Percentiles rank a stretch among this genome's conserved stretches.
These are phyloP conservation scores for Cladosporium halotolerans DNA, from an alignment of 2,329 filamentous ascomycete species.

Conservation along the genomic window DNA sequence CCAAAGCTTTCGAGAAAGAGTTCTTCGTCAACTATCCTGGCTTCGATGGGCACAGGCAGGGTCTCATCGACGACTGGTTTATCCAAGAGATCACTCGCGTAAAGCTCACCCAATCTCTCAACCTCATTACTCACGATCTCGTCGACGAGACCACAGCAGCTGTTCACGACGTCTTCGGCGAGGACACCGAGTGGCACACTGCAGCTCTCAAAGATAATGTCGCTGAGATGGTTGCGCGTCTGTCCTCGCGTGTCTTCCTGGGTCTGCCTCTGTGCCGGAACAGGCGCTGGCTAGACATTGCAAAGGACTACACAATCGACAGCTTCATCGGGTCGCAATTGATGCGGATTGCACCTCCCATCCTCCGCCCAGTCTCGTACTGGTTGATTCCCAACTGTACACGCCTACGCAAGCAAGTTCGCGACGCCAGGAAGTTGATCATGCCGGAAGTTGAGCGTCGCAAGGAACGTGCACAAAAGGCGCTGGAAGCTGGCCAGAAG, in stretches of 20 bases:
- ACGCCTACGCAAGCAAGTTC: conserved; percentile 27
- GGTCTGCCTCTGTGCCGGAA: conserved; percentile 34
- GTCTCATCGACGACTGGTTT: conserved; percentile 14
- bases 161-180: conserved; percentile 18
- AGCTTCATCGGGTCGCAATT: conserved; percentile 28
- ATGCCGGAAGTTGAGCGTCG: conserved; percentile 30
- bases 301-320: conserved; percentile 32
- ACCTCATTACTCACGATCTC: conserved; percentile 20
- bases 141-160: conserved; percentile 20
- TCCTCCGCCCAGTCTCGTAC: conserved; percentile 31
- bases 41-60: conserved; percentile 13
- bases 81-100: conserved; percentile 17
- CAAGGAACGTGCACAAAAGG: conserved; percentile 18
- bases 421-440: conserved; percentile 30
- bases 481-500: conserved; percentile 14
- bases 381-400: conserved; percentile 31
- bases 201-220: conserved; percentile 20
- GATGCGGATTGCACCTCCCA: conserved; percentile 31
- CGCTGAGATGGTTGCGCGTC: conserved; percentile 32
- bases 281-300: conserved; percentile 33
- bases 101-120: conserved; percentile 22
- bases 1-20: conserved; percentile 16
- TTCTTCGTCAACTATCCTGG: conserved; percentile 14
- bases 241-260: conserved; percentile 37
- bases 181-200: conserved; percentile 18